Evolutionary conservation across 495 filamentous ascomycete genomes (phyloP).

Genomic region (Penicillium chermesinum): DNA sequence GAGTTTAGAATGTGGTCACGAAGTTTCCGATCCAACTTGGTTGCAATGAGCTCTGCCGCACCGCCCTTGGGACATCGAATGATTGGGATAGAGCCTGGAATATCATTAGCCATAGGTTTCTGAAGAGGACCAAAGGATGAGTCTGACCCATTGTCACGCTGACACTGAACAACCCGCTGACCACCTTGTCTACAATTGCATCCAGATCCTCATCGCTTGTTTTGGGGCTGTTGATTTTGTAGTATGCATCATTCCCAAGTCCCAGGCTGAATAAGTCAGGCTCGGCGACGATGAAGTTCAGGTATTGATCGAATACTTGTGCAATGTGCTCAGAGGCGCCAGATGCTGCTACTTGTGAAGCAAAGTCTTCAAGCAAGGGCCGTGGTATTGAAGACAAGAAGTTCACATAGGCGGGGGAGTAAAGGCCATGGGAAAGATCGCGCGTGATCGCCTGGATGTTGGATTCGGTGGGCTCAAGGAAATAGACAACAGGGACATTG

Average conservation of each 20-base stretch:
- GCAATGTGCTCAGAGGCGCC: conserved; percentile 82
- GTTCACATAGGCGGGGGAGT: conserved; percentile 94
- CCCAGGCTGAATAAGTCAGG: conserved; percentile 93
- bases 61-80: conserved; percentile 88
- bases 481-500: conserved; percentile 93
- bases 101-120: not conserved
- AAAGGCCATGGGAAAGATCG: conserved; percentile 81
- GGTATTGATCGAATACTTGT: conserved; percentile 93
- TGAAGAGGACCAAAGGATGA: not conserved
- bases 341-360: conserved; percentile 74
- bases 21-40: conserved; percentile 89
- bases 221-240: conserved; percentile 87
- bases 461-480: conserved; percentile 78
- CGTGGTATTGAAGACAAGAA: conserved; percentile 93
- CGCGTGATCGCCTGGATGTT: conserved; percentile 81
- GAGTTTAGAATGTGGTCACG: conserved; percentile 96
- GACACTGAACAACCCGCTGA: conserved; percentile 92
- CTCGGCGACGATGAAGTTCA: conserved; percentile 96
- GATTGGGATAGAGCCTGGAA: conserved; percentile 76
- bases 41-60: conserved; percentile 89
- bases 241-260: conserved; percentile 84
- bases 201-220: conserved; percentile 89
- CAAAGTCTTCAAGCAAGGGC: conserved; percentile 92
- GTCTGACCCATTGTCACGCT: conserved; percentile 90
- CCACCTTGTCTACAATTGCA: conserved; percentile 77